phyloP scores from a whole-genome alignment of 257 asterid genomes.

The Cruciata laevipes region DNA sequence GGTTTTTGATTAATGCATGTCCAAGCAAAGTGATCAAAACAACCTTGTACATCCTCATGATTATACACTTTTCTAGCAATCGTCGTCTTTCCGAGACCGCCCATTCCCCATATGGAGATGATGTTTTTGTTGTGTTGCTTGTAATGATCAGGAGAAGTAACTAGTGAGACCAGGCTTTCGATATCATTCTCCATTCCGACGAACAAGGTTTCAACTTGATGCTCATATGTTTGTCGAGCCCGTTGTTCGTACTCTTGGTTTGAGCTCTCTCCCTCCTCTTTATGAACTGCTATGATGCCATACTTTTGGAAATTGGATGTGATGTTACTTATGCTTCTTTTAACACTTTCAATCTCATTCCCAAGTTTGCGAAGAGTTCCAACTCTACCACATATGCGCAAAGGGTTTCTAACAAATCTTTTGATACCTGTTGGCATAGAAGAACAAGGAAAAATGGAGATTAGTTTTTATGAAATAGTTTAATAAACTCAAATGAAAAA shows the following conservation, averaged over 20 bases:
- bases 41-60: not conserved
- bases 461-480: too few relatives aligned
- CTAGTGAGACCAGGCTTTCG: not conserved
- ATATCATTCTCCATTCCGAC: constrained; percentile 11
- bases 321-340: not conserved
- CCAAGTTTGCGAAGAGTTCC: not conserved
- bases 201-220: constrained; percentile 3
- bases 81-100: constrained; percentile 17
- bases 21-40: constrained; percentile 13
- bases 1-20: constrained; percentile 5
- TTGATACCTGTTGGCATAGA: not conserved
- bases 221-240: constrained; percentile 9
- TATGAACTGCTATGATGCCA: too few relatives aligned
- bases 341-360: not conserved
- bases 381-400: not conserved
- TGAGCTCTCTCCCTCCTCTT: constrained; percentile 9
- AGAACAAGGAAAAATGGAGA: too few relatives aligned
- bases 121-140: not conserved
- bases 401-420: not conserved
- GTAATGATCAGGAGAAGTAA: not conserved
- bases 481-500: too few relatives aligned
- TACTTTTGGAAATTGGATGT: not conserved
- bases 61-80: constrained; percentile 8
- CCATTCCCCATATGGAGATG: constrained; percentile 14
- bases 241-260: not conserved